Conservation (phyloP, 83 land plant genomes). For the Thuja plicata region DNA sequence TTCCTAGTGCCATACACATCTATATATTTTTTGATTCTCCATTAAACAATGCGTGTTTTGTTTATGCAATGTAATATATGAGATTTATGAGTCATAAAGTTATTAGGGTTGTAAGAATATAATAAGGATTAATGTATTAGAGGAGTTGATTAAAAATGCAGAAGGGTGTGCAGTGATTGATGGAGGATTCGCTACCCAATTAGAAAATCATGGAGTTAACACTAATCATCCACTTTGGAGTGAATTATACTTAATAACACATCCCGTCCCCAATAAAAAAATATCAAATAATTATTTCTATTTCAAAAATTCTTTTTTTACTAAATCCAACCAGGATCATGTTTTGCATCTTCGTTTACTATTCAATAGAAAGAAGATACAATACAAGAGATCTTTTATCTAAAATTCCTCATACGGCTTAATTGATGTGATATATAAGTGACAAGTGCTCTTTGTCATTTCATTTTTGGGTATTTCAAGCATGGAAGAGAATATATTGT, state of each 20-base stretch:
- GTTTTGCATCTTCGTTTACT: too few species aligned
- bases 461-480: too few species aligned
- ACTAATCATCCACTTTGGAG: constrained; percentile 91
- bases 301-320: too few species aligned
- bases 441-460: too few species aligned
- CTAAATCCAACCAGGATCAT: too few species aligned
- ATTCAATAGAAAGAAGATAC: too few species aligned
- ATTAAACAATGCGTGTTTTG: neutral
- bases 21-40: too few species aligned
- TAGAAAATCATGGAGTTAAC: constrained; percentile 77
- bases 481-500: too few species aligned
- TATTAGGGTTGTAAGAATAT: neutral
- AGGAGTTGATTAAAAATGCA: constrained; percentile 51
- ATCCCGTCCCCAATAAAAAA: constrained; percentile 69
- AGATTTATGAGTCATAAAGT: neutral
- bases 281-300: constrained; percentile 16
- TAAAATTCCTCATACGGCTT: too few species aligned
- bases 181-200: constrained; percentile 91
- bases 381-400: too few species aligned
- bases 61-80: neutral
- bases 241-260: constrained; percentile 72
- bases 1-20: too few species aligned
- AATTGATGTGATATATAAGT: too few species aligned
- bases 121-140: constrained; percentile 19
- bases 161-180: constrained; percentile 87